phyloP scores from a whole-genome alignment of 2,329 filamentous ascomycete genomes.

The Tympanopsis confertula region DNA sequence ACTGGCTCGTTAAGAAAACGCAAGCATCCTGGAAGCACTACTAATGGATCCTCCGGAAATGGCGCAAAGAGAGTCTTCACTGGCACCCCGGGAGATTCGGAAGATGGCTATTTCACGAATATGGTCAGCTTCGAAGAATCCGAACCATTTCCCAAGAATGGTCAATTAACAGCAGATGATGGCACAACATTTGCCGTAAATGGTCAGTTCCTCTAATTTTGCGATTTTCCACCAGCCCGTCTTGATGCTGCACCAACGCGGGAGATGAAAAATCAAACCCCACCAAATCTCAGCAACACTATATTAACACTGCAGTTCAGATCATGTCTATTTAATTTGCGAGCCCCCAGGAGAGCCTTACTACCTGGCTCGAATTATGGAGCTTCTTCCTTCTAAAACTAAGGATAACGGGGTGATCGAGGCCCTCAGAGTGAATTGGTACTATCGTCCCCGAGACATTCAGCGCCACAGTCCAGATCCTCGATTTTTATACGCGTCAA shows the following conservation, averaged over 20 bases:
- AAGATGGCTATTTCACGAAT: background rate
- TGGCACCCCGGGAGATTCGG: background rate
- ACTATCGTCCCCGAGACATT: slow-evolving; percentile 92
- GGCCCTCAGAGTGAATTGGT: slow-evolving; percentile 91
- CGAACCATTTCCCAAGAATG: background rate
- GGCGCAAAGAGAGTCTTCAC: background rate
- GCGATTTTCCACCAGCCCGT: too few species aligned
- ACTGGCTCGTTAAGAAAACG: background rate
- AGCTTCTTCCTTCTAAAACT: slow-evolving; percentile 78
- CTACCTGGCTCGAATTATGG: slow-evolving; percentile 95
- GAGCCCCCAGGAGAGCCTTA: slow-evolving; percentile 97
- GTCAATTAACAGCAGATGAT: background rate
- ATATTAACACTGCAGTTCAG: too few species aligned
- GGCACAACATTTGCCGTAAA: background rate
- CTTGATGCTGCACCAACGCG: too few species aligned
- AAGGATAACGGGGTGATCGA: slow-evolving; percentile 65
- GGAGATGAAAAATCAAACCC: too few species aligned
- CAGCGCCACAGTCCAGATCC: slow-evolving; percentile 84
- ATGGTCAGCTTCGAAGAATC: background rate
- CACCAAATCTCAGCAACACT: too few species aligned
- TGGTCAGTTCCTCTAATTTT: background rate
- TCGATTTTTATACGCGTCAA: slow-evolving; percentile 83
- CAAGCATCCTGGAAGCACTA: background rate
- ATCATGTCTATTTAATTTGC: slow-evolving; percentile 88
- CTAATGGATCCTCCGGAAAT: background rate